Evolutionary conservation across 495 filamentous ascomycete species (phyloP).

Genomic region (Penicillium ochrochloron): DNA sequence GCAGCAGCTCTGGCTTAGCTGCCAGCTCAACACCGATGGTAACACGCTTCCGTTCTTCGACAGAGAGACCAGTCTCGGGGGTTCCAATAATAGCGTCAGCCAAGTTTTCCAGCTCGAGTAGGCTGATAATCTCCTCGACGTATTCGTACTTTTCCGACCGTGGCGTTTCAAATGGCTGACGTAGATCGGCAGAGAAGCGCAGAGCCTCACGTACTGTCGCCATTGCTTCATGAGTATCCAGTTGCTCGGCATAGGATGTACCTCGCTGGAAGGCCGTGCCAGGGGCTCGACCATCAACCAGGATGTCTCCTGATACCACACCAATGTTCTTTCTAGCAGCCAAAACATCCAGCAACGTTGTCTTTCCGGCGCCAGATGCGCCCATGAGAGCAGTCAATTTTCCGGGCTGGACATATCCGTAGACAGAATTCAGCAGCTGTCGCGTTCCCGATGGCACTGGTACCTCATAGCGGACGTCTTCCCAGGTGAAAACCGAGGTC

Average conservation of each 20-base stretch:
- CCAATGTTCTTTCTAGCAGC: constrained; percentile 79
- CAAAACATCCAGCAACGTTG: constrained; percentile 78
- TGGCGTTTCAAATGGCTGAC: constrained; percentile 73
- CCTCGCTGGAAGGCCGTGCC: constrained; percentile 76
- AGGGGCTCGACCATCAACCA: constrained; percentile 72
- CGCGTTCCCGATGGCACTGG: constrained; percentile 70
- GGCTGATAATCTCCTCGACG: constrained; percentile 78
- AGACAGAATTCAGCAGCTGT: constrained; percentile 70
- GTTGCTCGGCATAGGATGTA: constrained; percentile 81
- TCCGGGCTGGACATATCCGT: constrained; percentile 79
- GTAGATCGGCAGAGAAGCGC: constrained; percentile 78
- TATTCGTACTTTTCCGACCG: constrained; percentile 78
- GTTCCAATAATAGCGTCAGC: constrained; percentile 85
- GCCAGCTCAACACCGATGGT: constrained; percentile 90
- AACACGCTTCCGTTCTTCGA: constrained; percentile 89
- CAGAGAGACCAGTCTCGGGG: constrained; percentile 76
- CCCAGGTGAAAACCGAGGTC: constrained; percentile 57
- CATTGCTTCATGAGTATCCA: constrained; percentile 78
- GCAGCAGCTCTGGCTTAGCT: constrained; percentile 80
- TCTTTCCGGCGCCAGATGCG: constrained; percentile 85
- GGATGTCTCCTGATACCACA: constrained; percentile 71
- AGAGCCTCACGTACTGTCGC: constrained; percentile 84
- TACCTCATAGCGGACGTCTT: constrained; percentile 65
- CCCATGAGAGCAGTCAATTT: constrained; percentile 84
- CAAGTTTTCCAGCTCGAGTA: constrained; percentile 82